These are phyloP conservation scores for Fomitopsis pulvina DNA, from an alignment of 768 basidiomycete species.

Conservation along the genomic window DNA sequence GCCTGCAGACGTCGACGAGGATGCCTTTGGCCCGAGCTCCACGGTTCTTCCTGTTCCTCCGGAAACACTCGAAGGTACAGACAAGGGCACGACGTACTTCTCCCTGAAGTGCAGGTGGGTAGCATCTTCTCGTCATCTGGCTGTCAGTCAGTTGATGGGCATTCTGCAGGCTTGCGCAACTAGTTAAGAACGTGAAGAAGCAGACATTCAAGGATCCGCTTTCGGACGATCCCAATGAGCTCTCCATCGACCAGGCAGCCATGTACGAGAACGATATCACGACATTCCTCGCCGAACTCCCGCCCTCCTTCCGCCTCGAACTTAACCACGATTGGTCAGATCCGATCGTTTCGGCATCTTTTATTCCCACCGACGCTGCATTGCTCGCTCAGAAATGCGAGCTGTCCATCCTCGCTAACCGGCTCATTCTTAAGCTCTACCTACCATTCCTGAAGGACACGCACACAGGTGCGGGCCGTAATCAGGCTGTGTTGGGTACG, in stretches of 20 bases:
- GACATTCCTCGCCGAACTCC: constrained; percentile 47
- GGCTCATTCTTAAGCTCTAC: constrained; percentile 57
- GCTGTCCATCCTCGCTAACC: constrained; percentile 51
- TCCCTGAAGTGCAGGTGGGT: constrained; percentile 55
- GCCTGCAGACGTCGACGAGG: constrained; percentile 53
- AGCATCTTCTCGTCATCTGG: neutral
- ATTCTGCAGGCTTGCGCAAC: constrained; percentile 44
- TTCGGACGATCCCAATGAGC: constrained; percentile 26
- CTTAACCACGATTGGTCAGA: constrained; percentile 24
- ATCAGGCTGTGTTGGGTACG: constrained; percentile 50
- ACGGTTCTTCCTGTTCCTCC: constrained; percentile 33
- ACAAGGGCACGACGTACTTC: constrained; percentile 40
- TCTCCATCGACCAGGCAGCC: constrained; percentile 56
- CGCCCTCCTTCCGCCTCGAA: constrained; percentile 40
- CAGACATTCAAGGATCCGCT: constrained; percentile 36
- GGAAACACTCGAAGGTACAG: constrained; percentile 18
- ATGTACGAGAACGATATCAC: constrained; percentile 51
- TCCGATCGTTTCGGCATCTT: constrained; percentile 8
- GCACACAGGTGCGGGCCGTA: constrained; percentile 23
- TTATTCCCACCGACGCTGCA: constrained; percentile 25
- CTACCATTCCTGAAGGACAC: constrained; percentile 50
- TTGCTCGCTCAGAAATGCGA: constrained; percentile 51
- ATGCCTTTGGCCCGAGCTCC: constrained; percentile 40
- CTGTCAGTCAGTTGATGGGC: neutral
- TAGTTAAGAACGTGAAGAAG: constrained; percentile 56